Base-by-base conservation (phyloP, 202 grass and related monocot genomes). In the Schoenoplectus triqueter region DNA sequence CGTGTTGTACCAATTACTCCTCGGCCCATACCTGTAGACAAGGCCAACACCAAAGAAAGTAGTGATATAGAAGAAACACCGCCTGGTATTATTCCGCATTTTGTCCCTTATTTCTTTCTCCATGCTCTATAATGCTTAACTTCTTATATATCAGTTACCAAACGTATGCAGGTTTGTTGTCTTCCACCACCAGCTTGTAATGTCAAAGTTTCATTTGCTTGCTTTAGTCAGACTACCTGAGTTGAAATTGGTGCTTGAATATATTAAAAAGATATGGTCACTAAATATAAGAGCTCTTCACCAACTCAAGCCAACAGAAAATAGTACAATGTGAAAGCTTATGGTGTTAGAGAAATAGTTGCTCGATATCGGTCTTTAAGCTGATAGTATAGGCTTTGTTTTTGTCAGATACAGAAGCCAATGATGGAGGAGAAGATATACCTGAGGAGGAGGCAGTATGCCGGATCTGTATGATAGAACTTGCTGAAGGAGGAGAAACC, bases 381-480 rank as follows among this genome's bases (percentile, higher is more conserved):
- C 60, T 31, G 44, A 81, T 57, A 70, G 20, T 41, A 67, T 62
- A 77, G 72, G 45, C 41, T 83, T 84, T 44, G 18, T 77, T 6
- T 40, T 67, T 70, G 22, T 59, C 81, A 84, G 68, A 9, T 72
- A 61, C 46, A 1, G 75, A 88, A 89, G 67, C 60, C 80, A 86
- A 75, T 87, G 93, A 96, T 69, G 91, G 80, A 86, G 88, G 93
- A 9, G 90, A 99, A 95, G 96, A 98, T 88, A 98, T 98, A 86
- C 96, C 90, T 70, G 93, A 98, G 90, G 96, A 98, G 87, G 96
- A 98, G 86, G 96, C 96, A 17, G 93, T 98, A 63, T 98, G 96
- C 79, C 92, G 96, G 79, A 98, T 98, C 79, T 99, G 96, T 91
- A 57, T 99, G 8, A 76, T 99, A 86, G 93, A 99, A 83, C 93